phyloP scores from a whole-genome alignment of 768 basidiomycete genomes.

The Exidia glandulosa region DNA sequence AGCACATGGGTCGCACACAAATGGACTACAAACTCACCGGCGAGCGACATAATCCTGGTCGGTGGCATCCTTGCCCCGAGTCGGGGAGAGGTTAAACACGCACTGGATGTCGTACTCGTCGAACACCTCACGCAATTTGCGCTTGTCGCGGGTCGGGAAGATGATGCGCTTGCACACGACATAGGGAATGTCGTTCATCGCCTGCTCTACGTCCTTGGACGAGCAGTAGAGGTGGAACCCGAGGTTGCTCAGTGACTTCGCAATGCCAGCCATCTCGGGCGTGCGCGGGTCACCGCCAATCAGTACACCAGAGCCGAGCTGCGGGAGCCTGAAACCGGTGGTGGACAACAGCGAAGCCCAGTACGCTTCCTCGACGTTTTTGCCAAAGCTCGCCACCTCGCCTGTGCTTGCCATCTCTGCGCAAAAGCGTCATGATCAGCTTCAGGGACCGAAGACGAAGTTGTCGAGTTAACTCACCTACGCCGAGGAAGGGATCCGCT shows the following conservation, averaged over 20 bases:
- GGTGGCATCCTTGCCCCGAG: constrained; percentile 58
- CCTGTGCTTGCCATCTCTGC: constrained; percentile 97
- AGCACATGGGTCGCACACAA: background rate
- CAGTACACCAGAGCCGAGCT: constrained; percentile 74
- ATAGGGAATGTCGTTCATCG: constrained; percentile 68
- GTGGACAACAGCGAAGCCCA: constrained; percentile 92
- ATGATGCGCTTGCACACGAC: constrained; percentile 79
- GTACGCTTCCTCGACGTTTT: constrained; percentile 89
- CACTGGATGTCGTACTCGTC: constrained; percentile 90
- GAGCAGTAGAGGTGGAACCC: constrained; percentile 96
- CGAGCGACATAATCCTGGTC: constrained; percentile 98
- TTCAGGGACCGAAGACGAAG: background rate
- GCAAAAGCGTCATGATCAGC: background rate
- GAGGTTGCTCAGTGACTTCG: constrained; percentile 66
- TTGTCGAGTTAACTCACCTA: constrained; percentile 46
- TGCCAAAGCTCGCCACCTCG: constrained; percentile 93
- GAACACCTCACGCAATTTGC: constrained; percentile 86
- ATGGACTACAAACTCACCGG: constrained; percentile 35
- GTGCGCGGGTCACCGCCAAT: constrained; percentile 83
- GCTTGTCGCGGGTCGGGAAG: constrained; percentile 95
- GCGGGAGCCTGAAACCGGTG: constrained; percentile 90
- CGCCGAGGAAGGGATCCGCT: constrained; percentile 93
- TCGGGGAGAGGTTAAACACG: constrained; percentile 84
- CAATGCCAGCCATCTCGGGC: constrained; percentile 78
- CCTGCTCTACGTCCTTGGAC: constrained; percentile 65